phyloP scores from a whole-genome alignment of 164 flowering plant genomes.

The Umbilicus rupestris region DNA sequence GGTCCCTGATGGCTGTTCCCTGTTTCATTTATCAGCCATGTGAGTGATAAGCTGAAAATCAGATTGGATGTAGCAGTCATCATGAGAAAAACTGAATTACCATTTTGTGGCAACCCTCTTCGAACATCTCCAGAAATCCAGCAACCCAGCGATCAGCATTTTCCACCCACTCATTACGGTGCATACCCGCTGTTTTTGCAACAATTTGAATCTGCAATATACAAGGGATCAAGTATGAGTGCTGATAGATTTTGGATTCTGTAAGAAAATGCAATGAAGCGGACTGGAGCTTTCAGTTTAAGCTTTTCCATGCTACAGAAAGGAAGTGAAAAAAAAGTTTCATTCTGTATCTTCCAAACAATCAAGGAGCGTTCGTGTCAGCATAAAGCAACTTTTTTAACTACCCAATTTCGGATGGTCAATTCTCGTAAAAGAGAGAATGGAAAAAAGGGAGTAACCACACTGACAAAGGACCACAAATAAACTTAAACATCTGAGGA shows the following conservation, averaged over 20 bases:
- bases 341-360: too few relatives aligned
- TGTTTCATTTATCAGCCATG: constrained; percentile 8
- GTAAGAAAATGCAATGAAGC: too few relatives aligned
- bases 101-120: constrained; percentile 82
- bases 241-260: neutral
- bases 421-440: too few relatives aligned
- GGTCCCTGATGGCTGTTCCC: constrained; percentile 55
- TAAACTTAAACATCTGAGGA: neutral
- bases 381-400: too few relatives aligned
- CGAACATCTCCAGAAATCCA: constrained; percentile 82
- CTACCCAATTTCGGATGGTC: too few relatives aligned
- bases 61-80: neutral
- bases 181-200: constrained; percentile 53
- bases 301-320: neutral
- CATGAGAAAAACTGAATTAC: constrained; percentile 17
- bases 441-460: neutral
- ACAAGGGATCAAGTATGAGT: neutral
- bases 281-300: neutral
- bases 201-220: constrained; percentile 51
- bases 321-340: neutral
- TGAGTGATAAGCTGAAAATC: too few relatives aligned
- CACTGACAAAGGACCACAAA: neutral
- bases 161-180: constrained; percentile 63
- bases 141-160: constrained; percentile 78
- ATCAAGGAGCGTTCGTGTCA: too few relatives aligned